Conservation (phyloP, 2,329 filamentous ascomycete species). For the Thyridium curvatum region DNA sequence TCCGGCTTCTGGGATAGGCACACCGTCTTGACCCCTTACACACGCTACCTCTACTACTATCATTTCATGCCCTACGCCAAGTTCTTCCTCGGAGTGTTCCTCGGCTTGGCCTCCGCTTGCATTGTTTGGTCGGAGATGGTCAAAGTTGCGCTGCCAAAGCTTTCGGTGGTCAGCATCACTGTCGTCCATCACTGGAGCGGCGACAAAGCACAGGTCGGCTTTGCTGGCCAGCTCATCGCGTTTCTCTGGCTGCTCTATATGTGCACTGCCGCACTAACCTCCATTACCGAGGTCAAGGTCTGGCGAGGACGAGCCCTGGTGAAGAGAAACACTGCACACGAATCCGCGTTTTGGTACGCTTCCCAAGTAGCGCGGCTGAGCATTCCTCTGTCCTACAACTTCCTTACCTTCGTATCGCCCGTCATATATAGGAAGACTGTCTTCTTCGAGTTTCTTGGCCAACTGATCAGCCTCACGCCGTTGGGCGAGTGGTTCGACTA, state of each 20-base stretch:
- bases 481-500: slow-evolving; percentile 80
- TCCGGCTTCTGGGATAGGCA: slow-evolving; percentile 47
- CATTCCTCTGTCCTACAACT: slow-evolving; percentile 92
- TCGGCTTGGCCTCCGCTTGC: slow-evolving; percentile 69
- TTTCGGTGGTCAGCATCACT: slow-evolving; percentile 63
- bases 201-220: slow-evolving; percentile 69
- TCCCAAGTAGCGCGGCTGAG: slow-evolving; percentile 88
- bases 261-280: slow-evolving; percentile 81
- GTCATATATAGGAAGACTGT: slow-evolving; percentile 69
- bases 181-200: slow-evolving; percentile 72
- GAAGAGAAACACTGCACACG: slow-evolving; percentile 82
- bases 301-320: slow-evolving; percentile 94
- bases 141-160: slow-evolving; percentile 69
- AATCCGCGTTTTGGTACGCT: slow-evolving; percentile 94
- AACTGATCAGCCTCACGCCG: slow-evolving; percentile 74
- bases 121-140: slow-evolving; percentile 93
- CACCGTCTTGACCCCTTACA: slow-evolving; percentile 69
- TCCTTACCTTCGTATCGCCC: slow-evolving; percentile 78
- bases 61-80: slow-evolving; percentile 65
- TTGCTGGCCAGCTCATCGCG: slow-evolving; percentile 79
- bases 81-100: slow-evolving; percentile 57
- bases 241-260: slow-evolving; percentile 93
- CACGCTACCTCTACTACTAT: slow-evolving; percentile 72
- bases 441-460: slow-evolving; percentile 83
- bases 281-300: slow-evolving; percentile 90